Conservation (phyloP, 1,284 basidiomycete genomes). For the Flammula alnicola region DNA sequence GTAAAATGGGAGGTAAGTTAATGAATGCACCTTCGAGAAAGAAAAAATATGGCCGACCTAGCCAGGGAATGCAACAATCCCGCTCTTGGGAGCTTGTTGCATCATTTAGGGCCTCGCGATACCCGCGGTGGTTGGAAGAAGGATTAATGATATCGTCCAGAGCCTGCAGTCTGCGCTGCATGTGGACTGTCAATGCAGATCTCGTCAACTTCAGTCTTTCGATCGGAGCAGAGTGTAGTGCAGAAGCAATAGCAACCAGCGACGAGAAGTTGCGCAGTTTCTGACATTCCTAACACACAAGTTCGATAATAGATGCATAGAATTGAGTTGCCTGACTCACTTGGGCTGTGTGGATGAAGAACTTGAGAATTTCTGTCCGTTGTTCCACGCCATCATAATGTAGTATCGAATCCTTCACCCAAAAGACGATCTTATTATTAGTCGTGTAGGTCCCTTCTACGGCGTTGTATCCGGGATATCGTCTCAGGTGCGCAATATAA, state of each 20-base stretch:
- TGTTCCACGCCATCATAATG: conserved; percentile 39
- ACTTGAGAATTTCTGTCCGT: conserved; percentile 43
- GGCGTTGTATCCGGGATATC: conserved; percentile 30
- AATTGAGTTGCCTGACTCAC: conserved; percentile 31
- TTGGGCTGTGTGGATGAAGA: conserved; percentile 46
- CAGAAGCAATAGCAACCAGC: conserved; percentile 44
- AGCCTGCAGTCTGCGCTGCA: conserved; percentile 35
- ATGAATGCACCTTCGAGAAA: background rate
- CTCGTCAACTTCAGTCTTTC: conserved; percentile 40
- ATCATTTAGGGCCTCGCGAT: conserved; percentile 38
- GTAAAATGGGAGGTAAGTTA: conserved; percentile 1
- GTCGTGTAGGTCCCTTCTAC: conserved; percentile 36
- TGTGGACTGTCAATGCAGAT: conserved; percentile 32
- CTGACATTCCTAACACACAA: conserved; percentile 48
- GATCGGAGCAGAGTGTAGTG: conserved; percentile 44
- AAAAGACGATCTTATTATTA: conserved; percentile 46
- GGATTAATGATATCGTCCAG: conserved; percentile 40
- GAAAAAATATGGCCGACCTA: conserved; percentile 35
- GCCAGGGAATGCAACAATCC: conserved; percentile 42
- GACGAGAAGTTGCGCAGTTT: conserved; percentile 48
- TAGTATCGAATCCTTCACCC: conserved; percentile 47
- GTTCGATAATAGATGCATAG: too few relatives aligned
- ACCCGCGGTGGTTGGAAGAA: conserved; percentile 39
- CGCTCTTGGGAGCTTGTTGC: conserved; percentile 21
- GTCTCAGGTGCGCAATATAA: conserved; percentile 44